Evolutionary conservation across 2,329 filamentous ascomycete genomes (phyloP).

Genomic region (Colletotrichum sp.): DNA sequence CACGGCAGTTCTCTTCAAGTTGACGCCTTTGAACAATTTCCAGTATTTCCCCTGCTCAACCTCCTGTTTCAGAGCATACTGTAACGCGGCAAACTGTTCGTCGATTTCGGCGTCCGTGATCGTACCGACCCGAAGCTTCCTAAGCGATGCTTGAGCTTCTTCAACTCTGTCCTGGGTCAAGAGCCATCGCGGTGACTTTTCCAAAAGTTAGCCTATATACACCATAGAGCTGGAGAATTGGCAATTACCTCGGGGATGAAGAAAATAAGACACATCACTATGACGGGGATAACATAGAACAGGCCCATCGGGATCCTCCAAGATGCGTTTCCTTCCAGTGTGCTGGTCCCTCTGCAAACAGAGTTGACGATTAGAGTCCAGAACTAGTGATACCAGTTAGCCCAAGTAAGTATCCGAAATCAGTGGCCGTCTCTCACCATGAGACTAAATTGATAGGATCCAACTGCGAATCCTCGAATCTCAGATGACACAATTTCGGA

Average conservation of each 20-base stretch:
- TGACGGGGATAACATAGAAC: constrained; percentile 35
- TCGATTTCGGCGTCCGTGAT: constrained; percentile 28
- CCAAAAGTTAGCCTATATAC: not conserved
- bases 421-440: constrained; percentile 9
- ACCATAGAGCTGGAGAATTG: not conserved
- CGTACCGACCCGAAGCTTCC: constrained; percentile 25
- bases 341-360: constrained; percentile 32
- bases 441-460: constrained; percentile 37
- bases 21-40: constrained; percentile 27
- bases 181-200: constrained; percentile 33
- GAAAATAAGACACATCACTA: constrained; percentile 29
- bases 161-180: constrained; percentile 28
- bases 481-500: constrained; percentile 35
- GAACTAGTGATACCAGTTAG: not conserved
- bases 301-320: constrained; percentile 38
- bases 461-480: constrained; percentile 36
- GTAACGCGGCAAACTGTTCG: constrained; percentile 20
- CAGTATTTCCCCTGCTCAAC: constrained; percentile 22
- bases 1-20: constrained; percentile 29
- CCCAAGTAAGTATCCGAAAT: no score
- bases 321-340: constrained; percentile 29
- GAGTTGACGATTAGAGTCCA: constrained; percentile 32
- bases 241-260: constrained; percentile 30
- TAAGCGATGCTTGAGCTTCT: constrained; percentile 29
- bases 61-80: constrained; percentile 2